A percentile compares a stretch with the other conserved stretches of the same genome.
These are phyloP conservation scores for Chaetomium tenue DNA, from an alignment of 495 filamentous ascomycete species.

Conservation along the genomic window DNA sequence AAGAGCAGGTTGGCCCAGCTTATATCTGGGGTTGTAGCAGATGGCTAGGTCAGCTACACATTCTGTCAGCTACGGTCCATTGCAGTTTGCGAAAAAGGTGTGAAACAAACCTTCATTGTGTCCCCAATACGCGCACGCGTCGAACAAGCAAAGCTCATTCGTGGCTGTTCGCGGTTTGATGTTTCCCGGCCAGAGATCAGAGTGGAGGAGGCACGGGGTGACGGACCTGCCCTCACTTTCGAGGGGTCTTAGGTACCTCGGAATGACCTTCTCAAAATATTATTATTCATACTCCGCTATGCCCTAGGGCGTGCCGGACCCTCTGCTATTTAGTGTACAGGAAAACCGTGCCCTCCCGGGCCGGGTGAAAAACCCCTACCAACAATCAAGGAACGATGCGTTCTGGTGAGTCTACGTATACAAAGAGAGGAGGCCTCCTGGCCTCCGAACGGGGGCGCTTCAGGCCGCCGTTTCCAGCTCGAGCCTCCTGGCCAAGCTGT, in stretches of 20 bases:
- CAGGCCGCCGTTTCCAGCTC: too few species aligned
- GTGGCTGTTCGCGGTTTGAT: neutral
- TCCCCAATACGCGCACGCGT: neutral
- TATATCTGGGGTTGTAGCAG: neutral
- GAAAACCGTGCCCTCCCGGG: too few species aligned
- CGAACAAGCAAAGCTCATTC: neutral
- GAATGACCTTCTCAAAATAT: neutral
- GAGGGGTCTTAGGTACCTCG: neutral
- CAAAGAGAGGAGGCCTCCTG: too few species aligned
- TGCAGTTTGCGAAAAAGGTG: neutral
- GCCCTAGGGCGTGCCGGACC: too few species aligned
- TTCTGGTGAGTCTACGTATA: too few species aligned
- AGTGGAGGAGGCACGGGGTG: neutral
- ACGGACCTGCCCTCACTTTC: constrained; percentile 1
- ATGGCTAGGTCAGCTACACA: neutral
- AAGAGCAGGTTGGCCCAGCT: neutral
- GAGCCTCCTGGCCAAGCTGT: too few species aligned
- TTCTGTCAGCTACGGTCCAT: neutral
- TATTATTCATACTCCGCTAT: too few species aligned
- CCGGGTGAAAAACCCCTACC: too few species aligned
- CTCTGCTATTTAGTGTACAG: too few species aligned
- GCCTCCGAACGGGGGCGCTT: too few species aligned
- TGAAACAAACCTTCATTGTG: neutral
- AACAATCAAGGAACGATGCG: too few species aligned
- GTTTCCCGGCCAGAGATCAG: neutral